Conservation (phyloP, 352 stramenopile species). For the Pythium pyrilobum region DNA sequence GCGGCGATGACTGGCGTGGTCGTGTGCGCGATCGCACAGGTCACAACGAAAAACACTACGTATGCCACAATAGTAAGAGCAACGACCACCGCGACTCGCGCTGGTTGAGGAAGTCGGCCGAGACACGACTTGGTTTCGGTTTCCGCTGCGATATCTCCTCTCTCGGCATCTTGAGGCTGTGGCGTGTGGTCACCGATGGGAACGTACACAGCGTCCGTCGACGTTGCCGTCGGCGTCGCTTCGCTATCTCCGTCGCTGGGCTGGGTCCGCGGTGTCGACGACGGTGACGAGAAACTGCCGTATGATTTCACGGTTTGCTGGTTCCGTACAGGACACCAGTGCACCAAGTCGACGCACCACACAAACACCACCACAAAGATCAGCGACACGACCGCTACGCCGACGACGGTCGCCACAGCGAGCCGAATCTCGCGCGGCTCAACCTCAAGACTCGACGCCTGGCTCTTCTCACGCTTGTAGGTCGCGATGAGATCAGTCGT, state of each 20-base stretch:
- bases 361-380: slow-evolving; percentile 15
- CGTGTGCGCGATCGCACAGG: neutral
- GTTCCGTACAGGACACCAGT: no score
- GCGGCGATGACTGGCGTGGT: neutral
- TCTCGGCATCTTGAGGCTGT: no score
- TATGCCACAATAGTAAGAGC: neutral
- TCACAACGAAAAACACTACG: neutral
- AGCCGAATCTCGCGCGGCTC: slow-evolving; percentile 22
- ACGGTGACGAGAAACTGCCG: no score
- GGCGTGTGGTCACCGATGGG: no score
- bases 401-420: slow-evolving; percentile 14
- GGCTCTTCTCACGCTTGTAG: slow-evolving; percentile 30
- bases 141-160: no score
- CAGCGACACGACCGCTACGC: slow-evolving; percentile 14
- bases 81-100: neutral
- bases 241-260: no score
- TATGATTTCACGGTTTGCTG: no score
- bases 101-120: neutral
- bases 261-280: no score
- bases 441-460: slow-evolving; percentile 22
- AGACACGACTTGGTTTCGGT: no score
- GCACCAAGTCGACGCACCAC: slow-evolving; percentile 2
- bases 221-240: no score
- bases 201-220: no score
- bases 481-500: slow-evolving; percentile 41